Percentiles rank a stretch among this genome's conserved stretches.
Evolutionary conservation across 129 eudicot genomes (phyloP).

Genomic region (Smallanthus sonchifolius): DNA sequence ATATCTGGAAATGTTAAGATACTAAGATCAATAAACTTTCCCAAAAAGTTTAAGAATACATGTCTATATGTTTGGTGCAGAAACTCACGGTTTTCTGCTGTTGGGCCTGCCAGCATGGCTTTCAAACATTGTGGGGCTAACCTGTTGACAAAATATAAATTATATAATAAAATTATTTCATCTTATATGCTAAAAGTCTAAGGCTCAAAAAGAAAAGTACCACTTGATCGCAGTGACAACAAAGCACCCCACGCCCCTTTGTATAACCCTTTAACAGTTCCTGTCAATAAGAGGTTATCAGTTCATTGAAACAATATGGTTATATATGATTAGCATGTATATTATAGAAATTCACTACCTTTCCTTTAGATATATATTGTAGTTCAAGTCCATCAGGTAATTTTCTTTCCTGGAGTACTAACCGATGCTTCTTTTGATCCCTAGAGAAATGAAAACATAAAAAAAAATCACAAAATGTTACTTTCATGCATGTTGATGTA

Average conservation of each 20-base stretch:
- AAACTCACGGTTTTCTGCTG: slow-evolving; percentile 76
- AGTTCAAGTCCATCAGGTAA: slow-evolving; percentile 66
- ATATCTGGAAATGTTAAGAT: slow-evolving; percentile 45
- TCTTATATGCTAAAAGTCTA: background rate
- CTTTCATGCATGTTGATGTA: slow-evolving; percentile 8
- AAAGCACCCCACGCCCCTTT: slow-evolving; percentile 52
- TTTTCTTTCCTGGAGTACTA: slow-evolving; percentile 56
- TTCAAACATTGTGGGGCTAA: slow-evolving; percentile 84
- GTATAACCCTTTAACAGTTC: slow-evolving; percentile 56
- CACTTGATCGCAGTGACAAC: slow-evolving; percentile 55
- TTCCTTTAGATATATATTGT: slow-evolving; percentile 54
- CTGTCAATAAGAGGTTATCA: slow-evolving; percentile 36
- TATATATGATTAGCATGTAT: background rate
- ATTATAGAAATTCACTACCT: slow-evolving; percentile 36
- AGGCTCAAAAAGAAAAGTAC: slow-evolving; percentile 29
- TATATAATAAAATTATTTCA: slow-evolving; percentile 6
- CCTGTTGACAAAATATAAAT: slow-evolving; percentile 34
- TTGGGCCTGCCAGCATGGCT: slow-evolving; percentile 85
- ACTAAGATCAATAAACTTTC: background rate
- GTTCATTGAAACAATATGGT: background rate
- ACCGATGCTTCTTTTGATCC: slow-evolving; percentile 58
- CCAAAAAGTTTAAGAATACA: background rate
- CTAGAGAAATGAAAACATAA: slow-evolving; percentile 31
- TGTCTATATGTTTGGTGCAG: background rate
- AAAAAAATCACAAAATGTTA: slow-evolving; percentile 6